Evolutionary conservation across 2,329 filamentous ascomycete species (phyloP), one percentile per base, ranked within the genome.

Genomic region (Alternaria viburni): DNA sequence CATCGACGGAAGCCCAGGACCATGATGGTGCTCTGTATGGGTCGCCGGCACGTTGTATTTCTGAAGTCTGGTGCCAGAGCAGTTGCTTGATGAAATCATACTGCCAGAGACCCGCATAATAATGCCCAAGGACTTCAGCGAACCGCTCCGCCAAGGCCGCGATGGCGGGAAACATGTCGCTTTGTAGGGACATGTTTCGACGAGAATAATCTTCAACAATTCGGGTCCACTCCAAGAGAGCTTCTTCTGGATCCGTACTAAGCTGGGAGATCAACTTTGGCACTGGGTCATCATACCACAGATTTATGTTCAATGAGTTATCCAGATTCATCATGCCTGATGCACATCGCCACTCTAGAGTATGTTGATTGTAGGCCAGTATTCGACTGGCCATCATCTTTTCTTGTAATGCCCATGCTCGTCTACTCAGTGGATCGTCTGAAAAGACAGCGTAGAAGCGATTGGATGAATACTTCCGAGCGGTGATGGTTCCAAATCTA

Each of bases 181-280:
- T 51, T 11, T n/a, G 0, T 23, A n/a, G 0, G 12, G 49, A 15
- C 8, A 36, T 51, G 2, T 1, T 3, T 32, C 28, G 30, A 4
- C 0, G 2, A 6, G 49, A 21, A 11, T 51, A 51, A 12, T 12
- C 4, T 1, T 10, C 0, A 3, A 51, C 2, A 0, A 32, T 10
- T 1, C 0, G 8, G 1, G 0, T 0, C 26, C 49, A 32, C 10
- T 51, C 11, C 3, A 0, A 3, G 6, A 36, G 17, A 2, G 49
- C 49, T 2, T 23, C 8, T 10, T 51, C 8, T 7, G 17, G 49
- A 2, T n/a, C 7, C 0, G 2, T 26, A 0, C 5, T 6, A 3
- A 51, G 49, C 1, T 51, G 49, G 1, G 49, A 51, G 1, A 51
- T 13, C 5, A 51, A 23, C 17, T 32, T 32, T 21, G 21, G 4